Evolutionary conservation across 176 grass and related monocot genomes (phyloP).

Genomic region (Carex pumila): DNA sequence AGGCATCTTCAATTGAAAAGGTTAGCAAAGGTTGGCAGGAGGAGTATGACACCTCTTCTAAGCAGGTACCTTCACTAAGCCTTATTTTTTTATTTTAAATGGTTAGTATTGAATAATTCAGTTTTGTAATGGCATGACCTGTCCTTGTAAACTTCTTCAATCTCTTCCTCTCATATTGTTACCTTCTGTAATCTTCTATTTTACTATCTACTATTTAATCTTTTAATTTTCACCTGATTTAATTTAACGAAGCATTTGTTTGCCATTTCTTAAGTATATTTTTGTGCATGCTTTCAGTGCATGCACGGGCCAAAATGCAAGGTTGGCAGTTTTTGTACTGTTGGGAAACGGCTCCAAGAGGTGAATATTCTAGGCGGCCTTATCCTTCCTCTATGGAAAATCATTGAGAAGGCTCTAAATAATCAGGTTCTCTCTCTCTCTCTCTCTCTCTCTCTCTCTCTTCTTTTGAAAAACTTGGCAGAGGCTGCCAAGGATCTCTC

Average conservation of each 20-base stretch:
- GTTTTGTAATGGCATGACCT: background rate
- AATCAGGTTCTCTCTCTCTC: conserved; percentile 55
- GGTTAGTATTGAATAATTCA: background rate
- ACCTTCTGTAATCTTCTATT: background rate
- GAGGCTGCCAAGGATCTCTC: conserved; percentile 31
- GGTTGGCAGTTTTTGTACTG: conserved; percentile 82
- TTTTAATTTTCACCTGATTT: background rate
- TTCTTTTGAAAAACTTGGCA: no score
- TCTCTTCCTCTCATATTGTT: background rate
- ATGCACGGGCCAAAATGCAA: conserved; percentile 99
- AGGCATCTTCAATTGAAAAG: conserved; percentile 74
- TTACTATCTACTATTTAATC: background rate
- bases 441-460: background rate
- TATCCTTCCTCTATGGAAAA: conserved; percentile 93
- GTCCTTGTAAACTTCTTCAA: background rate
- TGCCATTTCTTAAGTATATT: background rate
- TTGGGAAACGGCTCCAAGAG: conserved; percentile 90
- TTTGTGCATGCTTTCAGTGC: conserved; percentile 65
- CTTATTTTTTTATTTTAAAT: background rate
- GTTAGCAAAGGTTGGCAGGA: conserved; percentile 76
- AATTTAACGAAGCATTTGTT: background rate
- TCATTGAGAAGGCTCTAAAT: conserved; percentile 79
- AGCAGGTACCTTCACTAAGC: conserved; percentile 47
- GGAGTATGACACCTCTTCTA: conserved; percentile 82
- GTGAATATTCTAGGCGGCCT: conserved; percentile 91